Base-by-base conservation (phyloP, 805 yeast species). In the Zygosaccharomyces bisporus region DNA sequence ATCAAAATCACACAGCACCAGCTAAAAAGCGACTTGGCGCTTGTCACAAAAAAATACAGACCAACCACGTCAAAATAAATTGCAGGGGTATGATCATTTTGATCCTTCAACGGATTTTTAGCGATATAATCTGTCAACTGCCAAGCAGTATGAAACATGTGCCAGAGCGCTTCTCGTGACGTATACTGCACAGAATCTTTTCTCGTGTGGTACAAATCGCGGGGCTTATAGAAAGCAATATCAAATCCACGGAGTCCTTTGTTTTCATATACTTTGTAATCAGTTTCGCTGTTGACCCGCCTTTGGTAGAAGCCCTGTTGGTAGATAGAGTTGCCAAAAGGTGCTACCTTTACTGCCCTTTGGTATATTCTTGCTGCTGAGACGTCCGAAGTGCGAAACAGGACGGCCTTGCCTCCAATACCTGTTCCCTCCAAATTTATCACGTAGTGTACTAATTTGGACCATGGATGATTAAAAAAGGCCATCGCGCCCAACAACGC, bases 371-470 rank as follows among this genome's bases (percentile, higher is more conserved):
- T 75, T 1, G 84, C 79, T 9, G 87, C 77, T 1, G 85, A 86
- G 49, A 73, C 74, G 58, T 88, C 95, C 0, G 95, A 79, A n/a
- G 89, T 81, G 63, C 96, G 75, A 62, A 90, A 88, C 39, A 89
- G 67, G 16, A 86, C 72, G 1, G 96, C 86, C 52, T 83, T 79
- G 3, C 93, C 90, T 19, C 96, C 96, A 1, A 93, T 84, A 2
- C 96, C 96, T 0, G 96, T 86, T 13, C 96, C 96, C 69, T 89
- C 97, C 50, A 89, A 68, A 60, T 90, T 90, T 52, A 89, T 71
- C 45, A 90, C 83, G 56, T 75, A 83, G 32, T 69, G 69, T 1
- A 84, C 80, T 12, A 76, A 62, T 31, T 72, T 64, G 17, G 77
- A 71, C 91, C 95, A 85, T 13, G 83, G 81, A 60, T 88, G 95